Conservation (phyloP, 169 alveolate genomes). For the Babesia caballi region DNA sequence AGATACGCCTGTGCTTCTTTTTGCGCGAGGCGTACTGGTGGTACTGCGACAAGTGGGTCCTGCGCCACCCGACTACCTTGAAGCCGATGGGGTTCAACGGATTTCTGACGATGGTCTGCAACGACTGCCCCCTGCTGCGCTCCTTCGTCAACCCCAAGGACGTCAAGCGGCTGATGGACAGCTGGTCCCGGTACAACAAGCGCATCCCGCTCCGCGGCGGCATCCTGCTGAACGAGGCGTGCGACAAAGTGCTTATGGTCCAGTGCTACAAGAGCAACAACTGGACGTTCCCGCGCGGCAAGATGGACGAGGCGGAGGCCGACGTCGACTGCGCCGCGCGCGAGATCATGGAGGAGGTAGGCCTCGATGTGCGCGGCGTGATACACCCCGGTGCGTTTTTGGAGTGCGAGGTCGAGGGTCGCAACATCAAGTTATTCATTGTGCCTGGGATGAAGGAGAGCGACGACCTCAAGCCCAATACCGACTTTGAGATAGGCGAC, state of each 20-base stretch:
- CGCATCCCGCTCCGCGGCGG: constrained; percentile 88
- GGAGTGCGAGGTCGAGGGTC: constrained; percentile 79
- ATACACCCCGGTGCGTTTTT: constrained; percentile 75
- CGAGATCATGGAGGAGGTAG: constrained; percentile 92
- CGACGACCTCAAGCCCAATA: constrained; percentile 74
- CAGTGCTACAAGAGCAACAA: constrained; percentile 83
- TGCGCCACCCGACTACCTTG: constrained; percentile 73
- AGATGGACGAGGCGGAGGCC: constrained; percentile 88
- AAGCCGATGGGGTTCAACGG: constrained; percentile 74
- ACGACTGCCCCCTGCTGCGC: constrained; percentile 80
- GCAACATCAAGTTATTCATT: constrained; percentile 78
- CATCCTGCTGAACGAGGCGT: constrained; percentile 76
- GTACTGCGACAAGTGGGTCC: constrained; percentile 89
- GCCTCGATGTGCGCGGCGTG: constrained; percentile 79
- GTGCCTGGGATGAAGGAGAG: constrained; percentile 85
- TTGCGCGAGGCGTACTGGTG: constrained; percentile 90
- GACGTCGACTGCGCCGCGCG: constrained; percentile 91
- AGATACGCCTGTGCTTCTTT: constrained; percentile 83
- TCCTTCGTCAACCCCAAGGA: constrained; percentile 71
- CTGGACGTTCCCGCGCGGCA: constrained; percentile 93
- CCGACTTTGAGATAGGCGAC: constrained; percentile 81
- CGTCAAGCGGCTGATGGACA: constrained; percentile 65
- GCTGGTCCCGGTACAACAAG: constrained; percentile 80
- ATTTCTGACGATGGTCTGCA: constrained; percentile 80
- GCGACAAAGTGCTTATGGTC: constrained; percentile 79